These are phyloP conservation scores for Coemansia sp. DNA, from an alignment of 192 early-diverging fungal species.

Conservation along the genomic window DNA sequence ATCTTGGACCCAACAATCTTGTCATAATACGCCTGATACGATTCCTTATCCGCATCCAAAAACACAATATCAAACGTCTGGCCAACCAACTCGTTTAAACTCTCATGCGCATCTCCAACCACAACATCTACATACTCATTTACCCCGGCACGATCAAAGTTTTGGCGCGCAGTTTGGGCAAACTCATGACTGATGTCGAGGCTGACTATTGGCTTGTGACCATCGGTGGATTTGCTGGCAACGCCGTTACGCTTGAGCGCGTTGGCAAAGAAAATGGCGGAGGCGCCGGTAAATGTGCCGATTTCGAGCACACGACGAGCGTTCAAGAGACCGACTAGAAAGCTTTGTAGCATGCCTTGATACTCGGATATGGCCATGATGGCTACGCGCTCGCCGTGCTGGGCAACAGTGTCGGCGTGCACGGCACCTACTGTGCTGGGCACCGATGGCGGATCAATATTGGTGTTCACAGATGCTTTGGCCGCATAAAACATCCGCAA, in stretches of 20 bases:
- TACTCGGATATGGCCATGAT: slow-evolving; percentile 53
- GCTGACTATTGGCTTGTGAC: slow-evolving; percentile 42
- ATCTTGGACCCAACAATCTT: slow-evolving; percentile 60
- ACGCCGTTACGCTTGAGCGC: slow-evolving; percentile 56
- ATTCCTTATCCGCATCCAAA: slow-evolving; percentile 73
- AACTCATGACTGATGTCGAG: slow-evolving; percentile 59
- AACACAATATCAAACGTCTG: slow-evolving; percentile 64
- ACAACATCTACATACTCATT: slow-evolving; percentile 50
- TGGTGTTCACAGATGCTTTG: slow-evolving; percentile 33
- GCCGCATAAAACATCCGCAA: slow-evolving; percentile 28
- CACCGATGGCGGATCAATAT: slow-evolving; percentile 22
- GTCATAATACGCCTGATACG: slow-evolving; percentile 66
- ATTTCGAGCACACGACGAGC: slow-evolving; percentile 65
- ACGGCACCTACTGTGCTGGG: slow-evolving; percentile 20
- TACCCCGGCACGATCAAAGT: slow-evolving; percentile 36
- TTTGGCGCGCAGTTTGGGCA: slow-evolving; percentile 47
- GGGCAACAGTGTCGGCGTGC: slow-evolving; percentile 10
- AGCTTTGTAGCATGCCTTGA: slow-evolving; percentile 58
- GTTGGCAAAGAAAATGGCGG: slow-evolving; percentile 67
- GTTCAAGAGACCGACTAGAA: slow-evolving; percentile 53
- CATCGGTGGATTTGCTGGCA: slow-evolving; percentile 3
- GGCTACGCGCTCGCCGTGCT: slow-evolving; percentile 7
- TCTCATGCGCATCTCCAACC: slow-evolving; percentile 32
- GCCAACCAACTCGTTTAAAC: slow-evolving; percentile 34
- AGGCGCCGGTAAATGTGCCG: slow-evolving; percentile 68